Evolutionary conservation across 108 stramenopile species (phyloP).

Genomic region (Cyclotella atomus): DNA sequence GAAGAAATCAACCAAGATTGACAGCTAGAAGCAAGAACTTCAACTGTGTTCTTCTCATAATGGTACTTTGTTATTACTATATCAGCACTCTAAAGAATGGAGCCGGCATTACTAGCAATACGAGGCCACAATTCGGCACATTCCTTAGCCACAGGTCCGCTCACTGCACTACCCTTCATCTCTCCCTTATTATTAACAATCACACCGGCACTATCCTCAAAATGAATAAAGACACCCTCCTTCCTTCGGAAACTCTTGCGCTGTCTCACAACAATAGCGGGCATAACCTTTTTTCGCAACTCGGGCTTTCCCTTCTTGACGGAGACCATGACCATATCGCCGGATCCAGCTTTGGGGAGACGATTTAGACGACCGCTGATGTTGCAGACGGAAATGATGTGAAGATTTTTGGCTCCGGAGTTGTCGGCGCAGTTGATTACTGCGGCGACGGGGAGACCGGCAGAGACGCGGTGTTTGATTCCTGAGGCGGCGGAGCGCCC

Average conservation of each 20-base stretch:
- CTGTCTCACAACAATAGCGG: conserved; percentile 97
- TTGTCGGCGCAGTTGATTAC: conserved; percentile 99
- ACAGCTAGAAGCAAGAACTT: too few species aligned
- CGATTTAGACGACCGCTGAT: conserved; percentile 98
- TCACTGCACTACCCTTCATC: conserved; percentile 99
- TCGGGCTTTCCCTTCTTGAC: conserved; percentile 99
- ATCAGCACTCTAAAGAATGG: conserved; percentile 76
- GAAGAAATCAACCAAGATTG: too few species aligned
- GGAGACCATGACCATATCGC: conserved; percentile 99
- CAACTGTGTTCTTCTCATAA: neutral
- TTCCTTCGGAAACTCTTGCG: conserved; percentile 99
- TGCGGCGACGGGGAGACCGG: conserved; percentile 98
- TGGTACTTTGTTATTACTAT: neutral
- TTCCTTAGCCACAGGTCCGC: conserved; percentile 99
- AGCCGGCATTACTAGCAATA: conserved; percentile 98
- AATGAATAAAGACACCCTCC: conserved; percentile 99
- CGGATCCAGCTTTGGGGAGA: conserved; percentile 95
- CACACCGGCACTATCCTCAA: conserved; percentile 99
- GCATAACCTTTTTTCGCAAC: conserved; percentile 99
- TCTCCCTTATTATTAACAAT: conserved; percentile 99
- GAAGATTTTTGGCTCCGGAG: conserved; percentile 99
- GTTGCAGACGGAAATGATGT: conserved; percentile 98
- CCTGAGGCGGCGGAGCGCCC: conserved; percentile 92
- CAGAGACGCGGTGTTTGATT: conserved; percentile 98
- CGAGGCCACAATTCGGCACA: conserved; percentile 99